These are phyloP conservation scores for Ophiosphaerella narmari DNA, from an alignment of 2,329 filamentous ascomycete species.

Conservation along the genomic window DNA sequence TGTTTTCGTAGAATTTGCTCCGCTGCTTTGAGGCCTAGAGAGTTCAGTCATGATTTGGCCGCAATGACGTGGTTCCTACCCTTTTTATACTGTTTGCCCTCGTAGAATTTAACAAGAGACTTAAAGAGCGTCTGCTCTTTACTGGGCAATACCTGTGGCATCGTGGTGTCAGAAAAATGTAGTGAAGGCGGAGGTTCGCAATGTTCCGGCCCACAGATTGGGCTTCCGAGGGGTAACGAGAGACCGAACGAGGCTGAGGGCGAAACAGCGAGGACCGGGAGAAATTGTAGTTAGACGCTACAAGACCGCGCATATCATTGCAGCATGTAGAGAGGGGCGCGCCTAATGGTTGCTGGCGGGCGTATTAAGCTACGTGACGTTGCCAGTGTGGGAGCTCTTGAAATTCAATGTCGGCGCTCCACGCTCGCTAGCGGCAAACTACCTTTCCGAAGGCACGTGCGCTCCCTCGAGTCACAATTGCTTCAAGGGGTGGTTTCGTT, in stretches of 20 bases:
- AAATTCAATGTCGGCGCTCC: conserved; percentile 34
- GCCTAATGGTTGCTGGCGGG: conserved; percentile 7
- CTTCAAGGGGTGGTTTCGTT: no score
- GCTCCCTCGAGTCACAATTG: not conserved
- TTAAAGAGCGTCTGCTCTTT: conserved; percentile 96
- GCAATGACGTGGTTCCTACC: conserved; percentile 48
- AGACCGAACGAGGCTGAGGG: conserved; percentile 4
- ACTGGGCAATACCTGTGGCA: conserved; percentile 75
- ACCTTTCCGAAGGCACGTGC: conserved; percentile 22
- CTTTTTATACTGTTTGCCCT: conserved; percentile 98
- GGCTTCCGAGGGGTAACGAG: conserved; percentile 15
- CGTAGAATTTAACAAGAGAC: conserved; percentile 92
- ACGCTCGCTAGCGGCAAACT: conserved; percentile 23
- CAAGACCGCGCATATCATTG: conserved; percentile 12
- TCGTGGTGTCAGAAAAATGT: conserved; percentile 44
- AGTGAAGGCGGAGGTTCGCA: conserved; percentile 8
- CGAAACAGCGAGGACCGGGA: not conserved
- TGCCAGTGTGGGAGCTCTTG: conserved; percentile 37
- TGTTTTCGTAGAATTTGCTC: conserved; percentile 96
- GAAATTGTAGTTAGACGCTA: conserved; percentile 8
- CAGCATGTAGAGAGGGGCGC: conserved; percentile 6
- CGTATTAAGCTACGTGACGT: conserved; percentile 20
- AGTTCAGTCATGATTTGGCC: conserved; percentile 25
- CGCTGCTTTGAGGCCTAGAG: conserved; percentile 81
- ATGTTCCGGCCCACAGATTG: conserved; percentile 13